Base-by-base conservation (phyloP, 2,329 filamentous ascomycete species). In the Leptoxyphium fumago region DNA sequence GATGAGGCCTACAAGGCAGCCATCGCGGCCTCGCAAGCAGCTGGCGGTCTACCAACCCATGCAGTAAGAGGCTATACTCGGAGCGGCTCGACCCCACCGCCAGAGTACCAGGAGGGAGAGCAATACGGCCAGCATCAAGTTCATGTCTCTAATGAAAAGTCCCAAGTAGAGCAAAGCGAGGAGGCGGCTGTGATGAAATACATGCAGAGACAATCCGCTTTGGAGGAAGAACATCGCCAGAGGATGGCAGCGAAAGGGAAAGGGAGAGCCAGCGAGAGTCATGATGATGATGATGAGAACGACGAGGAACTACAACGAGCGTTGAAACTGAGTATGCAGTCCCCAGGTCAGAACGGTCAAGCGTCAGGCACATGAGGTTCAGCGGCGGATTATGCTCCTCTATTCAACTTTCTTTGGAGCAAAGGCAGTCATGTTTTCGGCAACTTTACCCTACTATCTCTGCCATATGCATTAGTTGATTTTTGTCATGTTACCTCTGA, bases 301-400 rank as follows among this genome's bases (percentile, higher is more conserved):
- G 49, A 50, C 8, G 54, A 57, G 29, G 48, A 53, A 6, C 56
- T 75, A 4, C 60, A 68, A n/a, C 64, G 66, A 13, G 73, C 72
- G 7, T 67, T 76, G 43, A 55, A 61, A 29, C 71, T 70, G 9
- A 72, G 69, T 48, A 60, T 73, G 38, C 32, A 36, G 11, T 3
- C 11, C 15, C 15, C 32, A 4, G 15, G 32, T 9, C 11, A 36
- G 4, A 36, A 4, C 11, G 32, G 32, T 13, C 13, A 36, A 9
- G 32, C 32, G 9, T 36, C 32, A 36, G 32, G 32, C 32, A 5
- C 32, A 9, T 36, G 32, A 36, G 32, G 21, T 26, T 26, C 4
- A 7, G 7, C 21, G 21, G 7, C 21, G 21, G 4, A 4, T 26
- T 26, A 4, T 7, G 21, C 7, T 26, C 21, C 21, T 7, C 7